Evolutionary conservation across 345 rosid genomes (phyloP), one percentile per base, ranked within the genome.

Genomic region (Eucalyptus urophylla): DNA sequence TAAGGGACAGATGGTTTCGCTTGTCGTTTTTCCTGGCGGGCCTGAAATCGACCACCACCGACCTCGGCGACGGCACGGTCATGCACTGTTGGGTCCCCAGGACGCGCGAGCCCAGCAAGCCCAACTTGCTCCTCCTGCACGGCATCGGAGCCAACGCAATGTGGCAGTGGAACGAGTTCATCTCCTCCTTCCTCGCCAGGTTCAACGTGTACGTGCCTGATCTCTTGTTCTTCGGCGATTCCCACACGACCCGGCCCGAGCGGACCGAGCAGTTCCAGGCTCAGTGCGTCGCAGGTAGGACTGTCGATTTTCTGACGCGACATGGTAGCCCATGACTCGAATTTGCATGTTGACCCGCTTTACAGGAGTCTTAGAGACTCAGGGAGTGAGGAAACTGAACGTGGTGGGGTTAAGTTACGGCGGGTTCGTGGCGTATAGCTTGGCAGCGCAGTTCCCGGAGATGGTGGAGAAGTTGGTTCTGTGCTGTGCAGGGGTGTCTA

Each of bases 1-100:
- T 94, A 14, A 88, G 95, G 11, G 95, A 96, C 86, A 94, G 95
- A 95, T 87, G 94, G 83, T 93, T 91, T 89, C 95, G 96, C 22
- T 81, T 90, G 87, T 93, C 96, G 22, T 96, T 96, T 87, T 54
- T 92, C 83, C 91, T 90, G 87, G 96, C 96, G 44, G 96, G 96
- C 67, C 94, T 95, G 76, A 94, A 94, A 8, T 92, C 95, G 43
- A 90, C 89, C 14, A 47, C 88, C 37, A 86, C 90, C 65, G 90
- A 89, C 88, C 86, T 89, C 90, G 90, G 88, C 85, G 90, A 69
- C 88, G 88, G 88, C 90, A 89, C 90, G 33, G 60, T 44, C 53
- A 86, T 89, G 90, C 86, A 86, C 86, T 89, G 90, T 81, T 89
- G 90, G 90, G 85, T 86, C 90, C 90, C 90, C 58, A 86, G 50